Conservation (phyloP, 257 asterid genomes). For the Nicotiana otophora region DNA sequence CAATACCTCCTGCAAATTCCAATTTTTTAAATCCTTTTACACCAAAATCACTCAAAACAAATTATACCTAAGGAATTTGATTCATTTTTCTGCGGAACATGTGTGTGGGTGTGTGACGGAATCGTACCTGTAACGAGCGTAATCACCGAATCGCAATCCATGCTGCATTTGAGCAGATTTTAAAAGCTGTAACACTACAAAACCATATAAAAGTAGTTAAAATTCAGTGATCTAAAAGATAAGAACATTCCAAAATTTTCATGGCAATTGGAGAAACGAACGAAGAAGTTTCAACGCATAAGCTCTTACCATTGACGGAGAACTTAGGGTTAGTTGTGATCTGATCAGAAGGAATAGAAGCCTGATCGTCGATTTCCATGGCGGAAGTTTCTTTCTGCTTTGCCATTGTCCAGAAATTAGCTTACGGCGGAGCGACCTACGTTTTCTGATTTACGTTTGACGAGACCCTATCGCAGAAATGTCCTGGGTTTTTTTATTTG, state of each 20-base stretch:
- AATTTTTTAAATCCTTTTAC: not conserved
- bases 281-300: not conserved
- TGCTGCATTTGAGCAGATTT: constrained; percentile 99
- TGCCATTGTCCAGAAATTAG: constrained; percentile 33
- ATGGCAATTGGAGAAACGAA: not conserved
- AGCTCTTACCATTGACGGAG: constrained; percentile 57
- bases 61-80: not conserved
- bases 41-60: not conserved
- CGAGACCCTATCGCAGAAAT: not conserved
- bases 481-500: not conserved
- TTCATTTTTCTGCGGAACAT: not conserved
- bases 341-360: constrained; percentile 44
- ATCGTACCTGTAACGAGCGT: constrained; percentile 76
- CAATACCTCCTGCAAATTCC: constrained; percentile 71
- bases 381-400: constrained; percentile 44
- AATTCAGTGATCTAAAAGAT: not conserved
- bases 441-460: not conserved
- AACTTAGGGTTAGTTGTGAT: constrained; percentile 52
- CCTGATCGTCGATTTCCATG: constrained; percentile 72
- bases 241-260: not conserved
- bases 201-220: constrained; percentile 14
- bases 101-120: not conserved
- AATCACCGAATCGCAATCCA: constrained; percentile 93
- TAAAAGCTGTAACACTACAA: constrained; percentile 69
- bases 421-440: not conserved